Evolutionary conservation across 2,329 filamentous ascomycete species (phyloP).

Genomic region (Beauveria sp.): DNA sequence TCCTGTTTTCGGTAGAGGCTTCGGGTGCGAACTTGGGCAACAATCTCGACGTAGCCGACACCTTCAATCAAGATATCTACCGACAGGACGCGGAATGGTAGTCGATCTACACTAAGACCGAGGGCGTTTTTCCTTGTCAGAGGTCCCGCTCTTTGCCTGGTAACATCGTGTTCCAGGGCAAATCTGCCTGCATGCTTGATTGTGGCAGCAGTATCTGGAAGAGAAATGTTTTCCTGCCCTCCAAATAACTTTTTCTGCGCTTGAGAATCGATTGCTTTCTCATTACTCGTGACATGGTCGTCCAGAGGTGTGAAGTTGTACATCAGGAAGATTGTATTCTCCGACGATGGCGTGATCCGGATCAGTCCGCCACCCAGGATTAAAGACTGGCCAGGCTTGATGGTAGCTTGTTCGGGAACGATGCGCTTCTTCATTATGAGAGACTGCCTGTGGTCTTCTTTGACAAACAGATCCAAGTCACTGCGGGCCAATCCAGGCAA

Average conservation of each 20-base stretch:
- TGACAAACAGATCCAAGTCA: slow-evolving; percentile 63
- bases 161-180: slow-evolving; percentile 73
- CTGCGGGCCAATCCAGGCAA: slow-evolving; percentile 77
- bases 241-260: slow-evolving; percentile 48
- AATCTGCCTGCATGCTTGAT: slow-evolving; percentile 69
- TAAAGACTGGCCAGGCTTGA: slow-evolving; percentile 73
- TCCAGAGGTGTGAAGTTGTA: slow-evolving; percentile 79
- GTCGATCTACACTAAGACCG: slow-evolving; percentile 54
- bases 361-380: slow-evolving; percentile 75
- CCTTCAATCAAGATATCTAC: slow-evolving; percentile 87
- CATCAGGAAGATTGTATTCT: slow-evolving; percentile 61
- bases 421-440: slow-evolving; percentile 75
- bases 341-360: slow-evolving; percentile 66
- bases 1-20: slow-evolving; percentile 29
- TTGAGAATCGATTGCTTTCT: slow-evolving; percentile 72
- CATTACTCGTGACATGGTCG: slow-evolving; percentile 68
- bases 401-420: slow-evolving; percentile 61
- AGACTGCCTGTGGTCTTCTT: slow-evolving; percentile 54
- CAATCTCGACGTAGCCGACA: slow-evolving; percentile 86
- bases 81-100: slow-evolving; percentile 75
- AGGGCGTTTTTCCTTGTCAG: slow-evolving; percentile 57
- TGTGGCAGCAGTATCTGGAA: slow-evolving; percentile 46
- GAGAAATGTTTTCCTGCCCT: slow-evolving; percentile 55
- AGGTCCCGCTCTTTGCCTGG: slow-evolving; percentile 67
- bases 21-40: slow-evolving; percentile 66